Evolutionary conservation across 2,329 filamentous ascomycete species (phyloP), one percentile per base, ranked within the genome.

Genomic region (Trichoderma koningii): DNA sequence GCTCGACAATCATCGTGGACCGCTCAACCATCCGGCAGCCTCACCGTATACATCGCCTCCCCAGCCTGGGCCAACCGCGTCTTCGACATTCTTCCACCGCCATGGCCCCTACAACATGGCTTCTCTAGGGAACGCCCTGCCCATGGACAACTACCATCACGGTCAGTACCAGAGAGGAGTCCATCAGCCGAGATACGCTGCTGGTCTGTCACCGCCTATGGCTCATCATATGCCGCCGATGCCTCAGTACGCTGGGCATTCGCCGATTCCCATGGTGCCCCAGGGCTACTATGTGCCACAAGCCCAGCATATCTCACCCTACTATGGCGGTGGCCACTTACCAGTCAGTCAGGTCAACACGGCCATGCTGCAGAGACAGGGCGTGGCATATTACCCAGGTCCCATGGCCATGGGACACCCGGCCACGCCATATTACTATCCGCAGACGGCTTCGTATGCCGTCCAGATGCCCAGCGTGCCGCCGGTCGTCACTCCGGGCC

Each of bases 281-380:
- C 81, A 81, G 55, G 77, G 77, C 26, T 85, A 82, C 68, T 85
- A 85, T 66, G 67, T 81, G 61, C 75, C 78, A 9, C 81, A 81
- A 56, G 77, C 80, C 50, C 79, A 79, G 38, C 76, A 80, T 67
- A 71, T 75, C 15, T 21, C 60, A n/a, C 79, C 76, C 14, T 84
- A 78, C 66, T 84, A 83, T 67, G 76, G 73, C 55, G 74, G 72
- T 38, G 63, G 74, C 5, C 78, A 80, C 17, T 69, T 81, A 51
- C 69, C 78, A 7, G 74, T 78, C 19, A 70, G 76, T n/a, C 68
- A 79, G 76, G 48, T 74, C 70, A 55, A 76, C 73, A 50, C 68
- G 68, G 47, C 73, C 64, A 71, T 80, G 60, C 69, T 77, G 15
- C 72, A 73, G 5, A 76, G 78, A 48, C 75, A 77, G 56, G 78